Base-by-base conservation (phyloP, 495 filamentous ascomycete genomes). In the Penicillium pulvis region DNA sequence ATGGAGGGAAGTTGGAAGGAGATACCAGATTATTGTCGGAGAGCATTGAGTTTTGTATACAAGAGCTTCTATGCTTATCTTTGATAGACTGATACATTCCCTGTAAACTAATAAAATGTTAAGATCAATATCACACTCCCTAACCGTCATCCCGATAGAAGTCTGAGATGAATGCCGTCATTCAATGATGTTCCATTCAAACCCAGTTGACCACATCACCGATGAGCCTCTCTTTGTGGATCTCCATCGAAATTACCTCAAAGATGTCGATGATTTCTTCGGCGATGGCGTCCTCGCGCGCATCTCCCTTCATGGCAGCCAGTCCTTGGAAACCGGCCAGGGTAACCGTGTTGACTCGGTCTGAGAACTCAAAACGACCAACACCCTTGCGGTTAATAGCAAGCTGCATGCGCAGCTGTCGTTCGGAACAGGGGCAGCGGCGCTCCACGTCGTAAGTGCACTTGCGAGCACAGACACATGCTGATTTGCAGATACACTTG, bases 371-470 rank as follows among this genome's bases (percentile, higher is more conserved):
- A 17, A 53, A 58, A 6, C 41, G 28, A 0, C 67, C 65, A 26
- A 54, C 43, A 7, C 47, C 48, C 24, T 55, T 59, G 28, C 63
- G 61, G 9, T 59, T 59, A 53, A 62, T 61, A 12, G 62, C 57
- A 20, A 66, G 24, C 59, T 70, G 58, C n/a, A 73, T 57, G 16
- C 71, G 74, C 42, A 79, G 33, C 56, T 69, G 62, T 35, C 76
- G 66, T 41, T 69, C 69, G 1, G 74, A 63, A 51, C 76, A 79
- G 28, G 71, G 73, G 35, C 76, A 79, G 8, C 16, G 36, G 9
- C 59, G 62, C 49, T 71, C 65, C 4, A 65, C 65, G 17, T 69
- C 43, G 10, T 46, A 8, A 4, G 73, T 76, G 45, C 76, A 79
- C 10, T 63, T 62, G 30, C 16, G 17, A 5, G 73, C 63, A 52